A percentile compares a stretch with the other conserved stretches of the same genome.
Conservation (phyloP, 2,329 filamentous ascomycete genomes). For the Dendrostoma leiphaemia region DNA sequence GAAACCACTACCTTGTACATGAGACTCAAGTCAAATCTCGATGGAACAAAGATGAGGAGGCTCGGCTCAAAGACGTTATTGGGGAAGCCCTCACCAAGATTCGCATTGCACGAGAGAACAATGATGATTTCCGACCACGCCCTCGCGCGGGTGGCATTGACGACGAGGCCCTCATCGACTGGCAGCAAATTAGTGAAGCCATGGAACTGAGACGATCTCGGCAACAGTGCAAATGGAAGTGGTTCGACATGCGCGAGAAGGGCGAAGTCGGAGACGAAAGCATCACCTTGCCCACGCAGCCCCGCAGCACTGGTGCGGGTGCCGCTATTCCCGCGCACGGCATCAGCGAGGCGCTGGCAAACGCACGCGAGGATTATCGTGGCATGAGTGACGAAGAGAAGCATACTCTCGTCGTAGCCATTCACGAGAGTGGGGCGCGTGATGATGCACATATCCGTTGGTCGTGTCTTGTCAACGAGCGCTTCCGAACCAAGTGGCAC, state of each 20-base stretch:
- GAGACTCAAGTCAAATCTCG: slow-evolving; percentile 47
- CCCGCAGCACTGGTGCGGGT: slow-evolving; percentile 12
- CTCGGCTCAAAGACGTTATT: slow-evolving; percentile 50
- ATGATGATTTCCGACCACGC: slow-evolving; percentile 19
- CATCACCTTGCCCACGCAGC: slow-evolving; percentile 18
- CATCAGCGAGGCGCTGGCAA: slow-evolving; percentile 40
- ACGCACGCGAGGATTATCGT: slow-evolving; percentile 40
- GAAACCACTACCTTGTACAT: slow-evolving; percentile 63
- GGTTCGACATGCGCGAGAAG: slow-evolving; percentile 48
- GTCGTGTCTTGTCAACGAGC: slow-evolving; percentile 40
- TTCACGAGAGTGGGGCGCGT: slow-evolving; percentile 38
- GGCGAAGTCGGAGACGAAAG: slow-evolving; percentile 21
- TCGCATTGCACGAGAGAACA: slow-evolving; percentile 34
- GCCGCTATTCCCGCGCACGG: slow-evolving; percentile 25
- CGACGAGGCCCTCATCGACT: slow-evolving; percentile 59
- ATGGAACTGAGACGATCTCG: slow-evolving; percentile 63
- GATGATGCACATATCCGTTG: slow-evolving; percentile 50
- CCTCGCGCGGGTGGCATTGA: slow-evolving; percentile 30
- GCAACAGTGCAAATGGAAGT: slow-evolving; percentile 68
- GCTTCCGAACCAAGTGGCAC: slow-evolving; percentile 38
- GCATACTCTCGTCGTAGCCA: slow-evolving; percentile 40
- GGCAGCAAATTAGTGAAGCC: slow-evolving; percentile 60
- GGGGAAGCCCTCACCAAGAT: slow-evolving; percentile 50
- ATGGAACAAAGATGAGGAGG: slow-evolving; percentile 64
- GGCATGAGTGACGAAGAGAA: slow-evolving; percentile 44